Evolutionary conservation across 2,329 filamentous ascomycete species (phyloP), one percentile per base, ranked within the genome.

Genomic region (Coniochaeta ligniaria): DNA sequence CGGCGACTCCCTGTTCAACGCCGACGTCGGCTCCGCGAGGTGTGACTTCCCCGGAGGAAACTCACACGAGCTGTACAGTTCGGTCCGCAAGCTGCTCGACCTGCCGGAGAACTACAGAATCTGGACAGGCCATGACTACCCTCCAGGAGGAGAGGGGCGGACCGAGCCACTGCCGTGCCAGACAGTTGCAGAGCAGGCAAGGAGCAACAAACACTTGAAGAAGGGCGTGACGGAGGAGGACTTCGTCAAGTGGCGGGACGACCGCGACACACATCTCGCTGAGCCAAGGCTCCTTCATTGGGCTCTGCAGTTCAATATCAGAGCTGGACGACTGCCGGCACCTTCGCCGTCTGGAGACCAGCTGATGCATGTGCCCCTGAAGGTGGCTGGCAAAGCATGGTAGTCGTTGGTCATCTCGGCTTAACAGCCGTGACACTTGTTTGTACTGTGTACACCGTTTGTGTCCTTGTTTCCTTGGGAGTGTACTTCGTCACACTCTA

Each of bases 81-180:
- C 54, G 9, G 54, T 57, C 11, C 28, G 38, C 63, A 71, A 70
- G 47, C 67, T 83, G 0, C 71, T 82, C 1, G 45, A 60, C 26
- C 58, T 81, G 1, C 73, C 75, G 0, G 70, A 67, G 1, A 63
- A 78, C 20, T 71, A 74, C 36, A 76, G 74, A 55, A 72, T 83
- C 45, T 83, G 78, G 73, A 76, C 75, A 0, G 80, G 80, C 0
- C 80, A 83, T 60, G 80, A 83, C 61, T 83, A 82, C 62, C 78
- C 80, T 0, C 71, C 76, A 0, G 65, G 65, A 28, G 2, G 6
- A 1, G 66, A 33, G 11, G 66, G 60, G 1, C 71, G 77, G 6
- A 62, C 60, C 0, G 65, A 62, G 0, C 74, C 77, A 0, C 58
- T 72, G 0, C 68, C 78, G 0, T 79, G 67, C 35, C 68, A 76